These are phyloP conservation scores for Dactylellina parvicollis DNA, from an alignment of 2,329 filamentous ascomycete species.

Conservation along the genomic window DNA sequence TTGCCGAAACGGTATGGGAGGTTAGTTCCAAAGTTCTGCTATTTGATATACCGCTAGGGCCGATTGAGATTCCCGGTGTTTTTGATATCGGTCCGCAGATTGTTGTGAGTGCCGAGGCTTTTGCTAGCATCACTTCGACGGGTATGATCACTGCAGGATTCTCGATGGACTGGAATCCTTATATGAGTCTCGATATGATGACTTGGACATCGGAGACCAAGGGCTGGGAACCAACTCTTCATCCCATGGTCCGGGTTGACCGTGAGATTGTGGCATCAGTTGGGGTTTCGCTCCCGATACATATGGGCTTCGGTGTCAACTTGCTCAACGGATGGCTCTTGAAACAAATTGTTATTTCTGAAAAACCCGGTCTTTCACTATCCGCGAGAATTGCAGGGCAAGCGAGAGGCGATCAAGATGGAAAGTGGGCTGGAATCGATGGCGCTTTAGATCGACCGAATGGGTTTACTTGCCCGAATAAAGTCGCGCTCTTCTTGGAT, in stretches of 20 bases:
- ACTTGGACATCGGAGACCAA: conserved; percentile 26
- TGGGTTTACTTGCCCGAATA: conserved; percentile 36
- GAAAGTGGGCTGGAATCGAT: conserved; percentile 16
- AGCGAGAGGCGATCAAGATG: conserved; percentile 12
- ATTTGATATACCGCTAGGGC: conserved; percentile 41
- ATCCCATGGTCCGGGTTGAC: conserved; percentile 44
- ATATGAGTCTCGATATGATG: conserved; percentile 46
- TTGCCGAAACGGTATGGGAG: conserved; percentile 16
- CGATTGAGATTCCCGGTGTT: conserved; percentile 26
- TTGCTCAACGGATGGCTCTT: conserved; percentile 41
- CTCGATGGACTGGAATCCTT: conserved; percentile 39
- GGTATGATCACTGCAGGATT: conserved; percentile 48
- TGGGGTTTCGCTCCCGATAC: conserved; percentile 27
- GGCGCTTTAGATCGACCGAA: conserved; percentile 15
- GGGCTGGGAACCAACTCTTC: conserved; percentile 35
- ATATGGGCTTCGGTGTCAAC: conserved; percentile 36
- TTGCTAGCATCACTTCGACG: conserved; percentile 16
- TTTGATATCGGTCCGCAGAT: conserved; percentile 42
- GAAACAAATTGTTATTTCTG: conserved; percentile 22
- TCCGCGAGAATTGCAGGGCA: conserved; percentile 22
- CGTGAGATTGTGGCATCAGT: conserved; percentile 28
- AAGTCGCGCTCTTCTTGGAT: conserved; percentile 34
- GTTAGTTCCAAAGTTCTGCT: conserved; percentile 14
- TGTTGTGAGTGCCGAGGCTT: conserved; percentile 32
- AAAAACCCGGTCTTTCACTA: conserved; percentile 24